Evolutionary conservation across 164 flowering plant species (phyloP), one percentile per base, ranked within the genome.

Genomic region (Vitis cinerea): DNA sequence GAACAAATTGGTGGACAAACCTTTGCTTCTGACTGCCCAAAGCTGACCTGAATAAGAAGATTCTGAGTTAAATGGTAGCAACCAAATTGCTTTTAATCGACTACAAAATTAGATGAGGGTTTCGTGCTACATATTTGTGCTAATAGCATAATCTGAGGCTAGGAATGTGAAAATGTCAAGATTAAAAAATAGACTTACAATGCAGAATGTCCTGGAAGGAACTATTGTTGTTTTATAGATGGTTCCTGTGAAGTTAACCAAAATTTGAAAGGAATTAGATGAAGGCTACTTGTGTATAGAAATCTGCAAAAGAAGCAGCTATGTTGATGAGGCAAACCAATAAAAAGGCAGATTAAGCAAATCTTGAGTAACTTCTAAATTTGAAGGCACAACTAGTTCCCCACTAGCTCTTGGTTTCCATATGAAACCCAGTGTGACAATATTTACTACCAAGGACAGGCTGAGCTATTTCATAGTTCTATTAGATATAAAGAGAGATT

Each of bases 21-120:
- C 99, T 94, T 94, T 50, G 99, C 99, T 83, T 92, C 99, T 55
- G 97, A 79, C 66, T 82, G 97, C 66, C 91, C 88, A 81, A 94
- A 88, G 87, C 89, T 92, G 67, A 94, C 97, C 97, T 94, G 89
- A 59, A 85, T 2, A 69, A 70, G 55, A 66, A 50, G 12, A 44
- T 64, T 58, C 27, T 16, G 4, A 52, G 59, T 60, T 19, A 59
- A 15, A n/a, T 57, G 9, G 23, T 8, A 50, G 31, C 37, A 50
- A 2, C 37, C 23, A 31, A n/a, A 44, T 44, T 59, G 48, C 15
- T 65, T 13, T 30, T 30, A 29, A 53, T 37, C 1, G 17, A 44
- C 0, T 13, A 10, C 8, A 14, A 65, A 51, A 8, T 30, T n/a
- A 52, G 0, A 31, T 61, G 50, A 61, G 6, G 16, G 10, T 13